These are phyloP conservation scores for Trichoderma harzianum DNA, from an alignment of 2,329 filamentous ascomycete genomes.

Conservation along the genomic window DNA sequence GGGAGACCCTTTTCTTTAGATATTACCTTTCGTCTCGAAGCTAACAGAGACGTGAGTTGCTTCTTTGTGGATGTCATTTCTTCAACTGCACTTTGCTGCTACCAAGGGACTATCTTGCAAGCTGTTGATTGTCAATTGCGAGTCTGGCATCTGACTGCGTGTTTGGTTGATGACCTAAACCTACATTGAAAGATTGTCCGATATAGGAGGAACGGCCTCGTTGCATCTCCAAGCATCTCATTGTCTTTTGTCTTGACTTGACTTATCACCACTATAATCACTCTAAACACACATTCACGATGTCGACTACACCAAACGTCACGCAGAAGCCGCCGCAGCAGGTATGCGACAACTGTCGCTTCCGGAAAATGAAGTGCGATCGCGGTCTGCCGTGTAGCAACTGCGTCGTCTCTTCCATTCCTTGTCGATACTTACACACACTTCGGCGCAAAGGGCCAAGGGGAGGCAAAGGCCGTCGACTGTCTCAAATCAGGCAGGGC, in stretches of 20 bases:
- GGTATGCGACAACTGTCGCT: constrained; percentile 32
- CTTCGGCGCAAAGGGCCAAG: constrained; percentile 30
- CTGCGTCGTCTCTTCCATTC: constrained; percentile 27
- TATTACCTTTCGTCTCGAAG: neutral
- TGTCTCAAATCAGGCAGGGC: constrained; percentile 29
- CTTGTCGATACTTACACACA: constrained; percentile 31
- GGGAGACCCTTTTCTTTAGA: neutral
- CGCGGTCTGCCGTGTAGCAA: constrained; percentile 30
- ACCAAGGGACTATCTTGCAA: neutral
- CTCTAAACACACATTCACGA: neutral
- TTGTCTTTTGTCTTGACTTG: neutral
- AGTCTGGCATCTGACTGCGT: neutral
- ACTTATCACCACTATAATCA: neutral
- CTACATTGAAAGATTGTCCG: neutral
- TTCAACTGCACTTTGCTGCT: neutral
- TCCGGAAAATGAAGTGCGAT: constrained; percentile 35
- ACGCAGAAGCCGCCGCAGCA: constrained; percentile 19
- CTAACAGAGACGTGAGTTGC: neutral
- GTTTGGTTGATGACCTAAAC: neutral
- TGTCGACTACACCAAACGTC: neutral
- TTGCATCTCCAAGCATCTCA: neutral
- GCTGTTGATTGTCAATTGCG: neutral
- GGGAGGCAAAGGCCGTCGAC: constrained; percentile 29
- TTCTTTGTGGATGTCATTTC: neutral
- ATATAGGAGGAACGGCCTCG: neutral